These are phyloP conservation scores for Aaosphaeria pasadenensis DNA, from an alignment of 2,329 filamentous ascomycete genomes.

Conservation along the genomic window DNA sequence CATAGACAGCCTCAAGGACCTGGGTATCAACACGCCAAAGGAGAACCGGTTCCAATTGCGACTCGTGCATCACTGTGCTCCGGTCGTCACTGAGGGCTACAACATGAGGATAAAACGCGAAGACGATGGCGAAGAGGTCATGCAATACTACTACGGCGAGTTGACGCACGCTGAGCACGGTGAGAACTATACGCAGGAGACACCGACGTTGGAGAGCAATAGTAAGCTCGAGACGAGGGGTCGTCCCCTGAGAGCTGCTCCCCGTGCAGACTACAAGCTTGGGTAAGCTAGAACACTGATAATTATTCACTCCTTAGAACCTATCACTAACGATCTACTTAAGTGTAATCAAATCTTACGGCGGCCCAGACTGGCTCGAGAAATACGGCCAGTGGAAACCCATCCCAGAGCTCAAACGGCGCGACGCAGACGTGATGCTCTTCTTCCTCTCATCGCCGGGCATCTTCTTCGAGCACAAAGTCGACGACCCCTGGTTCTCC, in stretches of 20 bases:
- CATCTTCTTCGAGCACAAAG: conserved; percentile 16
- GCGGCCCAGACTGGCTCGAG: background rate
- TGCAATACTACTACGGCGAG: conserved; percentile 5
- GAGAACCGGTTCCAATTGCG: conserved; percentile 3
- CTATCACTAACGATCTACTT: background rate
- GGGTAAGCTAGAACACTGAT: background rate
- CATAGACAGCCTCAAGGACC: conserved; percentile 6
- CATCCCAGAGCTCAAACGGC: conserved; percentile 18
- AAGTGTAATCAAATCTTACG: background rate
- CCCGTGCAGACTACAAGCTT: background rate
- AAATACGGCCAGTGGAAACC: conserved; percentile 8
- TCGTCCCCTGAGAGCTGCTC: background rate
- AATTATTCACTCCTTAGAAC: background rate
- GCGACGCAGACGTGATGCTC: conserved; percentile 25
- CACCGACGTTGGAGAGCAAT: background rate
- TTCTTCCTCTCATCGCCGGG: conserved; percentile 25
- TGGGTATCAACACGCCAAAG: conserved; percentile 5
- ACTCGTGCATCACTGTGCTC: conserved; percentile 5
- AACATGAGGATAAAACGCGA: background rate
- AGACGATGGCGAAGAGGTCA: background rate
- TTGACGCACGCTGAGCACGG: background rate
- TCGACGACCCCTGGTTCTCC: conserved; percentile 25
- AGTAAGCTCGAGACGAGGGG: background rate
- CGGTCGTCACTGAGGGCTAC: conserved; percentile 3
- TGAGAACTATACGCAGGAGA: background rate